phyloP scores from a whole-genome alignment of 179 eudicot genomes.

The Nepenthes alata region DNA sequence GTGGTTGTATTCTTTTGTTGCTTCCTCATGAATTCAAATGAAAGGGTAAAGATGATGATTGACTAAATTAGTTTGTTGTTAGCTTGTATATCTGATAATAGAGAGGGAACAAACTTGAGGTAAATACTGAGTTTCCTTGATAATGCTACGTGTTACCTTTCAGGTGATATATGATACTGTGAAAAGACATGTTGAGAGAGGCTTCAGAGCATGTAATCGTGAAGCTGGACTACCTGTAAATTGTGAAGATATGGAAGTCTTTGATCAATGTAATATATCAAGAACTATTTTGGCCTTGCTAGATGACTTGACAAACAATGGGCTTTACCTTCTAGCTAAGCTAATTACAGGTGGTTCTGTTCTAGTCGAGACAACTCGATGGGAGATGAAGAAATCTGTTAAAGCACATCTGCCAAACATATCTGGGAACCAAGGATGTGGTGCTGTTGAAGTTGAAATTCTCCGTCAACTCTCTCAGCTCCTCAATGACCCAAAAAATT shows the following conservation, averaged over 20 bases:
- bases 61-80: not conserved
- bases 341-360: constrained; percentile 34
- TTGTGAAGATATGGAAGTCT: constrained; percentile 13
- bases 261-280: constrained; percentile 11
- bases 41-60: too few species aligned
- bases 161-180: constrained; percentile 53
- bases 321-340: constrained; percentile 41
- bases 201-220: constrained; percentile 23
- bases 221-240: constrained; percentile 9
- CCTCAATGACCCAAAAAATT: constrained; percentile 36
- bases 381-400: constrained; percentile 46
- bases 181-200: constrained; percentile 36
- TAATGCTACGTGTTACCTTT: constrained; percentile 4
- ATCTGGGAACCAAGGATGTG: constrained; percentile 10
- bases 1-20: too few species aligned
- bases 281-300: constrained; percentile 31
- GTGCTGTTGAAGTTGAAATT: constrained; percentile 9
- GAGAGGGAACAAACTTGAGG: not conserved
- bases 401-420: constrained; percentile 25
- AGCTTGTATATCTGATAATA: not conserved
- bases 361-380: constrained; percentile 39
- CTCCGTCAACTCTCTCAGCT: constrained; percentile 24
- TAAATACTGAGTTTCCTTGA: not conserved
- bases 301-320: constrained; percentile 52
- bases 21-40: too few species aligned